Percentiles rank a stretch among this genome's conserved stretches.
Conservation (phyloP, 768 basidiomycete genomes). For the Mycena polygramma region DNA sequence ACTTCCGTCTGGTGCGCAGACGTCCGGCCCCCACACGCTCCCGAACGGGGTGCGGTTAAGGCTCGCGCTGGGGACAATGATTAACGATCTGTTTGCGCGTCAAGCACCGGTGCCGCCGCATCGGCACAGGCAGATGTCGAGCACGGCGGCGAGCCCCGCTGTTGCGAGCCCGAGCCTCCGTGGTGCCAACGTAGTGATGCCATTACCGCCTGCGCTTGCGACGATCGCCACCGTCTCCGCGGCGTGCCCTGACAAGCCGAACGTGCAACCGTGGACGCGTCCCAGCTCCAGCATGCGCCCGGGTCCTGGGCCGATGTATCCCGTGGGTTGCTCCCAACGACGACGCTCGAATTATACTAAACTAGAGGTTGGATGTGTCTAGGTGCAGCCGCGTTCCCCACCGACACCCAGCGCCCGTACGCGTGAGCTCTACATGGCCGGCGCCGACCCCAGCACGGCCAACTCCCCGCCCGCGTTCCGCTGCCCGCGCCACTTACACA, state of each 20-base stretch:
- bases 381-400: constrained; percentile 37
- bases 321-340: constrained; percentile 10
- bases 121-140: constrained; percentile 53
- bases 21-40: constrained; percentile 68
- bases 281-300: constrained; percentile 40
- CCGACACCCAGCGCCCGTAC: constrained; percentile 56
- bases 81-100: constrained; percentile 87
- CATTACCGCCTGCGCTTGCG: constrained; percentile 34
- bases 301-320: constrained; percentile 37
- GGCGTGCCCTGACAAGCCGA: constrained; percentile 38
- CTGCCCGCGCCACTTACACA: constrained; percentile 81
- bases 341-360: background rate
- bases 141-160: constrained; percentile 21
- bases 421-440: constrained; percentile 66
- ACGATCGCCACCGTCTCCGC: constrained; percentile 35
- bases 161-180: too few relatives aligned
- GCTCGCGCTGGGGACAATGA: constrained; percentile 78
- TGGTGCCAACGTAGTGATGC: background rate
- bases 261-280: constrained; percentile 42
- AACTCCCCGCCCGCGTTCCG: constrained; percentile 74
- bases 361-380: background rate
- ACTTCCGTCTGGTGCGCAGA: constrained; percentile 47
- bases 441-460: constrained; percentile 71
- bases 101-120: constrained; percentile 70
- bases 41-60: constrained; percentile 88